Percentiles rank a stretch among this genome's conserved stretches.
phyloP scores from a whole-genome alignment of 805 yeast genomes.

The Starmerella potacharoeniae region DNA sequence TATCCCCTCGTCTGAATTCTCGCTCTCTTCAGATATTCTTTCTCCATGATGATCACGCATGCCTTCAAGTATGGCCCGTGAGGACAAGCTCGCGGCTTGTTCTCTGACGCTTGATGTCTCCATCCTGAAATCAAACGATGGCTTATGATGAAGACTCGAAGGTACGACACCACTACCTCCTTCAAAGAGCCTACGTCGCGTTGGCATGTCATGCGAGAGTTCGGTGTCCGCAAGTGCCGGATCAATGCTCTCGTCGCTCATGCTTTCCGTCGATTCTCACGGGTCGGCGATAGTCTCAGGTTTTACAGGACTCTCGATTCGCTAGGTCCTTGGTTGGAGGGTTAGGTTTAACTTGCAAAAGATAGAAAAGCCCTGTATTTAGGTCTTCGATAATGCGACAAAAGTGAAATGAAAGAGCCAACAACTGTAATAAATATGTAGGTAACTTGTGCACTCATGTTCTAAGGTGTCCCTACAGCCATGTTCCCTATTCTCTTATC shows the following conservation, averaged over 20 bases:
- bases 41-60: not conserved
- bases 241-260: not conserved
- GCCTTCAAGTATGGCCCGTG: constrained; percentile 19
- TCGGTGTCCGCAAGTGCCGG: not conserved
- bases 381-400: too few relatives aligned
- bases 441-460: too few relatives aligned
- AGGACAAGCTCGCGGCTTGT: constrained; percentile 19
- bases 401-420: too few relatives aligned
- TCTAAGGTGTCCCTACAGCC: too few relatives aligned
- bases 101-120: constrained; percentile 19
- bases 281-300: not conserved
- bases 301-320: not conserved
- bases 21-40: not conserved
- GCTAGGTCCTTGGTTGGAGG: not conserved
- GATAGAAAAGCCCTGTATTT: too few relatives aligned
- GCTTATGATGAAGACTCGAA: constrained; percentile 7
- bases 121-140: constrained; percentile 9
- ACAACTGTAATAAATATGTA: too few relatives aligned
- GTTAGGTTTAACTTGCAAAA: not conserved
- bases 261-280: not conserved
- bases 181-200: constrained; percentile 16
- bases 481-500: too few relatives aligned
- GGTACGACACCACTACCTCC: constrained; percentile 14
- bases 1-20: not conserved
- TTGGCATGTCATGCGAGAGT: constrained; percentile 4